Evolutionary conservation across 1,139 yeast species (phyloP).

Genomic region (Wickerhamomyces sp.): DNA sequence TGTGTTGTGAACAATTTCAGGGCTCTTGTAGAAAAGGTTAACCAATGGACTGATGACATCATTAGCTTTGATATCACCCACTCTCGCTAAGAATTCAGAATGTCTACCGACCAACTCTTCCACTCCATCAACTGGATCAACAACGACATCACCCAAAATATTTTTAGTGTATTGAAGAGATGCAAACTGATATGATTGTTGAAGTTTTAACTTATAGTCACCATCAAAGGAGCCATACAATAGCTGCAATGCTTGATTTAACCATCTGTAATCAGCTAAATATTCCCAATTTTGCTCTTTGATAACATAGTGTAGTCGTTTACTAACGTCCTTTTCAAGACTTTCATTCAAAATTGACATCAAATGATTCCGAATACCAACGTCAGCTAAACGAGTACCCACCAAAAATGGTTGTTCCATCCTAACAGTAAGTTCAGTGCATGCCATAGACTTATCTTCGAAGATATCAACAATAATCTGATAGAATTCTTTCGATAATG

Average conservation of each 20-base stretch:
- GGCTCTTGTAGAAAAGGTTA: conserved; percentile 79
- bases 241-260: conserved; percentile 87
- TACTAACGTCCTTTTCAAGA: conserved; percentile 73
- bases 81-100: conserved; percentile 40
- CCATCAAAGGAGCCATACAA: conserved; percentile 72
- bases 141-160: conserved; percentile 16
- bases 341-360: conserved; percentile 80
- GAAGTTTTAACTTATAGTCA: conserved; percentile 42
- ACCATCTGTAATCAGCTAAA: conserved; percentile 90
- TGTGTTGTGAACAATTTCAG: conserved; percentile 73
- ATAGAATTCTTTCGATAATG: conserved; percentile 76
- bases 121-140: conserved; percentile 18
- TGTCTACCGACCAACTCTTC: conserved; percentile 47
- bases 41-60: conserved; percentile 67
- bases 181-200: conserved; percentile 52
- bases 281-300: conserved; percentile 97
- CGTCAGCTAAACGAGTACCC: conserved; percentile 84
- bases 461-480: conserved; percentile 86
- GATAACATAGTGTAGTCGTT: conserved; percentile 77
- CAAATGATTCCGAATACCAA: conserved; percentile 67
- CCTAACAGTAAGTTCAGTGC: conserved; percentile 88
- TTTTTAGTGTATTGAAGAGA: conserved; percentile 41
- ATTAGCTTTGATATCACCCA: conserved; percentile 47
- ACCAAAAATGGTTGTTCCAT: conserved; percentile 96
- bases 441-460: conserved; percentile 71